phyloP scores from a whole-genome alignment of 176 grass and related monocot genomes.

The Pontederia paniculata region DNA sequence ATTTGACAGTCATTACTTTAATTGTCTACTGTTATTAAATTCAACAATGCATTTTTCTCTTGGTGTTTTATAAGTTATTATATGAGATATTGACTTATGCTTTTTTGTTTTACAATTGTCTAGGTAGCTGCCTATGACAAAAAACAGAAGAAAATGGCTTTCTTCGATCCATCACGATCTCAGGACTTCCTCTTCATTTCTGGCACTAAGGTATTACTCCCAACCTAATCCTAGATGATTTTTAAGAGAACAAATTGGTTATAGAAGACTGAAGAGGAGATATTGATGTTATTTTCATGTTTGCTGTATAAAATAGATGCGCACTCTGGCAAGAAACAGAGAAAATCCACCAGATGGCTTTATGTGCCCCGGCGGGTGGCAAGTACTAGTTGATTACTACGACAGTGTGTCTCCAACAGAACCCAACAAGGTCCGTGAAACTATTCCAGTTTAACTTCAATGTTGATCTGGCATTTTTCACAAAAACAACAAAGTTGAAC shows the following conservation, averaged over 20 bases:
- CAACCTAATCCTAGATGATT: background rate
- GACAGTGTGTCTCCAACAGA: conserved; percentile 39
- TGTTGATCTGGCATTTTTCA: too few relatives aligned
- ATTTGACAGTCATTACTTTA: too few relatives aligned
- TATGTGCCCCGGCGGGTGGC: conserved; percentile 94
- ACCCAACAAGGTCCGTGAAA: conserved; percentile 44
- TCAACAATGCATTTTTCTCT: background rate
- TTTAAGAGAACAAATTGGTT: background rate
- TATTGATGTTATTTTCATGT: background rate
- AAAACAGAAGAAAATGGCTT: conserved; percentile 81
- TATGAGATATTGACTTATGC: conserved; percentile 3
- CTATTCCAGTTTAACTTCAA: conserved; percentile 45
- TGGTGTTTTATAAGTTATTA: background rate
- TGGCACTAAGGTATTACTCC: conserved; percentile 73
- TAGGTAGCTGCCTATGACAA: conserved; percentile 93
- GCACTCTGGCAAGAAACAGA: conserved; percentile 71
- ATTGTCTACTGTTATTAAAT: background rate
- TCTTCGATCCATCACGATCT: conserved; percentile 86
- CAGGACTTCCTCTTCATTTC: conserved; percentile 97
- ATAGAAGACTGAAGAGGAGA: conserved; percentile 2
- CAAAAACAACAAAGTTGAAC: too few relatives aligned
- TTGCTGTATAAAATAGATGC: conserved; percentile 40
- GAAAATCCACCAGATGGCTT: conserved; percentile 80
- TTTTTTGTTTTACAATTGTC: conserved; percentile 19
- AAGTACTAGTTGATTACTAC: conserved; percentile 87